Evolutionary conservation across 140 eudicot species (phyloP).

Genomic region (Cichorium intybus): DNA sequence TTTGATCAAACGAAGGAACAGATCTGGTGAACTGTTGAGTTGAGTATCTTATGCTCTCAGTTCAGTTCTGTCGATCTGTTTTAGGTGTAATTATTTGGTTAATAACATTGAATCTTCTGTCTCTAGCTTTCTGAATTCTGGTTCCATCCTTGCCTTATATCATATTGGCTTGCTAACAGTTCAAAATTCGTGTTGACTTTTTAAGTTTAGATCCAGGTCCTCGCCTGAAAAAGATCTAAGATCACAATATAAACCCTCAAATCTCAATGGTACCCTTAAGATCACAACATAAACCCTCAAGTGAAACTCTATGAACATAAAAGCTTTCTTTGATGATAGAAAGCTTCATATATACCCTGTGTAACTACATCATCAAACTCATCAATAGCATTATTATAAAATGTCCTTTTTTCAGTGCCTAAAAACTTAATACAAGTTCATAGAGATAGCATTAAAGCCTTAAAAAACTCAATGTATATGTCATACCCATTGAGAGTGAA

Average conservation of each 20-base stretch:
- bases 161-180: background rate
- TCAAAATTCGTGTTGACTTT: background rate
- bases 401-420: slow-evolving; percentile 4
- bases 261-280: background rate
- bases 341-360: background rate
- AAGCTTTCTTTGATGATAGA: background rate
- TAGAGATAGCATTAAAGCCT: background rate
- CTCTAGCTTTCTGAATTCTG: background rate
- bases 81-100: background rate
- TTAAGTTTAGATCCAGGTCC: background rate
- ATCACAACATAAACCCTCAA: too few relatives aligned
- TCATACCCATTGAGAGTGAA: slow-evolving; percentile 23
- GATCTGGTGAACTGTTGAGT: slow-evolving; percentile 24
- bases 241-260: slow-evolving; percentile 2
- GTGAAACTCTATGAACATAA: background rate
- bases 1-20: slow-evolving; percentile 3
- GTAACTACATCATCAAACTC: background rate
- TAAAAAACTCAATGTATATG: slow-evolving; percentile 13
- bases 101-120: background rate
- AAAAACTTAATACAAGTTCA: slow-evolving; percentile 1
- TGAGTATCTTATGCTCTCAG: background rate
- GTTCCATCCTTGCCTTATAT: background rate
- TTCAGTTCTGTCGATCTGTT: background rate
- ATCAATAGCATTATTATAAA: background rate
- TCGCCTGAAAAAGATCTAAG: slow-evolving; percentile 18